Conservation (phyloP, 202 grass and related monocot species). For the Digitaria exilis region DNA sequence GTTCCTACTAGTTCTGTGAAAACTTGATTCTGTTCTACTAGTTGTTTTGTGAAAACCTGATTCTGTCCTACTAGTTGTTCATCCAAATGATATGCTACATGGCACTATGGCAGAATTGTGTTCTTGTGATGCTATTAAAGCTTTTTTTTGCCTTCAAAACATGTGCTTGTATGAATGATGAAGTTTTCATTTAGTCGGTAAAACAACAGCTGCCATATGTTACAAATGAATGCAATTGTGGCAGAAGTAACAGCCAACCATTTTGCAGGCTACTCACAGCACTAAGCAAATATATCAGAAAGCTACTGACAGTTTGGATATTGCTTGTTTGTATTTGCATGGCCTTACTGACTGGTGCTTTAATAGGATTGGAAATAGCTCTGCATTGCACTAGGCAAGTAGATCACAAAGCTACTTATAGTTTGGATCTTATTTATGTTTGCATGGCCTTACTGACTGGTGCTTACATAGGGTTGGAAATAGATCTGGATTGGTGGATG, state of each 20-base stretch:
- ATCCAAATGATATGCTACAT: neutral
- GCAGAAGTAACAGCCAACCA: neutral
- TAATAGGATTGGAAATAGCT: neutral
- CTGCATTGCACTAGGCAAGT: neutral
- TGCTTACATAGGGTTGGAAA: neutral
- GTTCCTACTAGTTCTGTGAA: neutral
- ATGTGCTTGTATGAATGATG: neutral
- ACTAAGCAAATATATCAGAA: neutral
- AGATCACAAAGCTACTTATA: neutral
- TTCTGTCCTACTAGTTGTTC: neutral
- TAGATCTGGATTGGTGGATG: neutral
- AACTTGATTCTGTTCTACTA: neutral
- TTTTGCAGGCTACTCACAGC: slow-evolving; percentile 1
- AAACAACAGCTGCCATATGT: slow-evolving; percentile 2
- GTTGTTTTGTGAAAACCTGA: neutral
- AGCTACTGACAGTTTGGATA: neutral
- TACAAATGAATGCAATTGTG: slow-evolving; percentile 17
- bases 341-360: slow-evolving; percentile 21
- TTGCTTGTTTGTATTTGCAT: neutral
- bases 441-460: slow-evolving; percentile 12
- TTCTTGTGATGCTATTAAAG: neutral
- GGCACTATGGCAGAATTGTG: neutral
- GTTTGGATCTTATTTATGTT: neutral
- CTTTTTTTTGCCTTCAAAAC: neutral
- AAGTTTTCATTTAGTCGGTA: slow-evolving; percentile 11